Base-by-base conservation (phyloP, 1,284 basidiomycete genomes). In the Abortiporus biennis region DNA sequence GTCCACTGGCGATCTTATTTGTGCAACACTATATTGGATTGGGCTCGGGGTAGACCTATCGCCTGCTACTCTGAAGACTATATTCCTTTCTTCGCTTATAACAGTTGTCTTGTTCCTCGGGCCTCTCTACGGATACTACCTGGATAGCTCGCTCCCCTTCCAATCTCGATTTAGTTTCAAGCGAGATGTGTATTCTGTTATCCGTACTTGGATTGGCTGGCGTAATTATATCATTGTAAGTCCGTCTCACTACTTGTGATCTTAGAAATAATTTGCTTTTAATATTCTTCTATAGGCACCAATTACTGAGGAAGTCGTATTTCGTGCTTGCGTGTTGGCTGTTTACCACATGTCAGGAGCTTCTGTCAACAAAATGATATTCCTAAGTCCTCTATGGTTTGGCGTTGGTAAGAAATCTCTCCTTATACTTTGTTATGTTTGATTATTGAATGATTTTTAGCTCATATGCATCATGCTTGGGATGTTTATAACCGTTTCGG, bases 391-490 rank as follows among this genome's bases (percentile, higher is more conserved):
- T 0, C 63, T 95, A 8, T 85, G 85, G 55, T 99, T 99, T 55
- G 94, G 92, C 4, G 60, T 91, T 31, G 91, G 90, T 90, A 47
- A 21, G 82, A 45, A 8, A 22, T 36, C 38, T 34, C 21, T 11
- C 23, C 12, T 38, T 23, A 35, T 39, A 33, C 44, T 15, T 20
- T n/a, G n/a, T 42, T 25, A 41, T 15, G 22, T 17, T 40, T 39
- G 41, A 16, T 25, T 15, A 15, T 17, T 20, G 15, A 25, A n/a
- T 38, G 23, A 25, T 33, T 13, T 34, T 15, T 50, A 92, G 95
- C 95, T 0, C 95, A 99, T 58, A 64, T 85, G 0, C 95, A 99
- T 57, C 95, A 98, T 54, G 90, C 84, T 12, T 88, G 81, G 72
- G 94, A 97, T 45, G 72, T 69, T 0, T 98, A 81, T 59, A 76